Conservation (phyloP, 78 protist genomes). For the Pelomyxa schiedti region DNA sequence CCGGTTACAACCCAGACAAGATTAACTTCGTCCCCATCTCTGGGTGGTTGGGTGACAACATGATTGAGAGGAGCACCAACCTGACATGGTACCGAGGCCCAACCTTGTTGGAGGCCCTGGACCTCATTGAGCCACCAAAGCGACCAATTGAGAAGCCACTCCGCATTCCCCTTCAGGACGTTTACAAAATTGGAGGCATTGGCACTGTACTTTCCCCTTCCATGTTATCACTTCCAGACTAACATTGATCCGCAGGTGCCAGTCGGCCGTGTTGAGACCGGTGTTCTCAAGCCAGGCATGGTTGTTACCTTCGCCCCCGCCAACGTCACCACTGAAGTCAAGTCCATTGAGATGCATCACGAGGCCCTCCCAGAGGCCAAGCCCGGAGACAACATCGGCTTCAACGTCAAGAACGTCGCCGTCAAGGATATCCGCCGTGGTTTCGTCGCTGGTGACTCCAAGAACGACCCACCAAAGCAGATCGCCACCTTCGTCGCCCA, state of each 20-base stretch:
- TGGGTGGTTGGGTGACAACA: slow-evolving; percentile 96
- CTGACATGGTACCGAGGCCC: slow-evolving; percentile 89
- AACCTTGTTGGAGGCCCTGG: slow-evolving; percentile 76
- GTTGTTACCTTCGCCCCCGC: slow-evolving; percentile 88
- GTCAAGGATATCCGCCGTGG: slow-evolving; percentile 91
- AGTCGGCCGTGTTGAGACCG: slow-evolving; percentile 96
- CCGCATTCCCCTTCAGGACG: slow-evolving; percentile 95
- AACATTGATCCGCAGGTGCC: slow-evolving; percentile 40
- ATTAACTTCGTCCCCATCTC: slow-evolving; percentile 89
- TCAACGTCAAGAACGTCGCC: slow-evolving; percentile 89
- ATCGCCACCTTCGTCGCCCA: slow-evolving; percentile 83
- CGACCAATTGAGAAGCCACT: slow-evolving; percentile 94
- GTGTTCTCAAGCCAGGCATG: slow-evolving; percentile 83
- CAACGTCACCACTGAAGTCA: slow-evolving; percentile 73
- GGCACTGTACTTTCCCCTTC: slow-evolving; percentile 54
- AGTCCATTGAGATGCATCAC: slow-evolving; percentile 98
- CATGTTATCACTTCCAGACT: neutral
- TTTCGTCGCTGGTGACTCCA: slow-evolving; percentile 76
- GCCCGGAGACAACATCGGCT: slow-evolving; percentile 97
- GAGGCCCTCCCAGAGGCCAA: slow-evolving; percentile 65
- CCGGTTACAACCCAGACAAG: slow-evolving; percentile 82
- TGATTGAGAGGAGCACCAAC: slow-evolving; percentile 76
- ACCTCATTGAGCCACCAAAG: slow-evolving; percentile 67
- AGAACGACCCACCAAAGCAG: slow-evolving; percentile 76
- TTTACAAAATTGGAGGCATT: slow-evolving; percentile 96